Base-by-base conservation (phyloP, 345 rosid genomes). In the Camelina neglecta region DNA sequence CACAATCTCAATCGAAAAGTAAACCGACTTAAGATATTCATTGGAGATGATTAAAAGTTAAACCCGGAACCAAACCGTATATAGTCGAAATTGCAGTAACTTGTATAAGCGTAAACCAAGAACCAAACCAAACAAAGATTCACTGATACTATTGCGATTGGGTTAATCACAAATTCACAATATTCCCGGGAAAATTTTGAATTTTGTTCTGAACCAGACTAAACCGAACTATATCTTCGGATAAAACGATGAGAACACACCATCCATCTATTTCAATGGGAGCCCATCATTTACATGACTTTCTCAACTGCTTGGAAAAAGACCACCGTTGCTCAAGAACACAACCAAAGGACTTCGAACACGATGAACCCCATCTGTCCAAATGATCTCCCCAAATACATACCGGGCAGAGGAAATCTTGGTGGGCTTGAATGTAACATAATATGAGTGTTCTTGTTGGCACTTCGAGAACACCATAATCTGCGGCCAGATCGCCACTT, bases 321-420 rank as follows among this genome's bases (percentile, higher is more conserved):
- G 38, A 49, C 44, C 72, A 66, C 6, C 8, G 51, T 67, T 75
- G 53, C 21, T 75, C 11, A 86, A 82, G n/a, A 59, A 61, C 35
- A 86, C 90, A 76, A 81, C 84, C 58, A 87, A 23, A 7, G 90
- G 92, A 75, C 84, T 86, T 75, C 91, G 78, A n/a, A 91, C 97
- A 33, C 39, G 48, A 73, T 87, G 94, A 71, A 73, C 62, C 6
- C 90, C 90, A 51, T 91, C 86, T 0, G 86, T 79, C 94, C 94
- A 89, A 10, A 80, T 79, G 3, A 89, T 83, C 77, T 91, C 88
- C 12, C 94, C 94, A 44, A 87, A 91, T 54, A 82, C 87, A 54
- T 79, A 86, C 72, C 92, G 81, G 58, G 85, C 89, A 35, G 80
- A 23, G 4, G 84, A 81, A 56, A n/a, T 75, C 73, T 83, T 83